Conservation (phyloP, 192 early-diverging fungal genomes). For the Podila verticillata region DNA sequence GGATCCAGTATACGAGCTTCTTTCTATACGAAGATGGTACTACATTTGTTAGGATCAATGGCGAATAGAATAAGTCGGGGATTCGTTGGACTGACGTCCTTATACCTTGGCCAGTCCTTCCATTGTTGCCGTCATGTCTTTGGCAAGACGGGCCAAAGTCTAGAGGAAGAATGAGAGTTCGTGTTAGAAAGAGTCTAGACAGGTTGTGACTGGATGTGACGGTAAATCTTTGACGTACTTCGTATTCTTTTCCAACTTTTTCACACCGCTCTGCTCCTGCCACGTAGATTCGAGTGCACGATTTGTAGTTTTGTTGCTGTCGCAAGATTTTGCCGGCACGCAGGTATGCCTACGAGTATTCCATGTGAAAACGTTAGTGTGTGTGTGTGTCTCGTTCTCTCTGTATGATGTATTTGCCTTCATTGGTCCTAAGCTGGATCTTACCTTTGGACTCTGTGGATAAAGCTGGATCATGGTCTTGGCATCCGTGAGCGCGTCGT, state of each 20-base stretch:
- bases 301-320: constrained; percentile 31
- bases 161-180: not conserved
- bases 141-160: constrained; percentile 25
- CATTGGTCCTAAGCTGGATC: not conserved
- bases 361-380: not conserved
- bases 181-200: not conserved
- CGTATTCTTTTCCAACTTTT: constrained; percentile 32
- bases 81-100: not conserved
- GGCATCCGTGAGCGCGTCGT: constrained; percentile 26
- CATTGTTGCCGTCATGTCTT: constrained; percentile 13
- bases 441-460: constrained; percentile 41
- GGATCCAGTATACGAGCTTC: constrained; percentile 34
- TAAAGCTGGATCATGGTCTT: constrained; percentile 29
- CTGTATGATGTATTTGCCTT: not conserved
- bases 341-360: constrained; percentile 21
- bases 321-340: constrained; percentile 36
- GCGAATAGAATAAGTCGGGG: not conserved
- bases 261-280: constrained; percentile 34
- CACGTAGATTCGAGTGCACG: constrained; percentile 23
- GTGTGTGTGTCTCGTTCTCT: not conserved
- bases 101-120: constrained; percentile 33
- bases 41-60: not conserved
- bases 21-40: not conserved
- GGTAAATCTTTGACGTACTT: not conserved
- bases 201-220: not conserved